Conservation (phyloP, 2,329 filamentous ascomycete genomes). For the Cephalotrichum gorgonifer region DNA sequence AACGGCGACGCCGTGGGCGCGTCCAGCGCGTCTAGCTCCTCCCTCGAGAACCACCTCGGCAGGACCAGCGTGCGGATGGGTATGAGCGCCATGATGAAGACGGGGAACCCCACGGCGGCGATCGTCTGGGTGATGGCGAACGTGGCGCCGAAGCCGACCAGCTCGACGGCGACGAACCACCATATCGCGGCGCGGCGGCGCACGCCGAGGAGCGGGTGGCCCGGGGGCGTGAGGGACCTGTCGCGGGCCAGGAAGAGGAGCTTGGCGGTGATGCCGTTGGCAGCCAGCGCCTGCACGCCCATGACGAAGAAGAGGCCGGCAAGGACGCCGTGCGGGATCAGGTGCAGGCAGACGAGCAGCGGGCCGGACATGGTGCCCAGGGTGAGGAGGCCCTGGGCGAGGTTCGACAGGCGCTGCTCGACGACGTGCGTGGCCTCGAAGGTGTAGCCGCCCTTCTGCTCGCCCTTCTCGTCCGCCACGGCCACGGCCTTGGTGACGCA, state of each 20-base stretch:
- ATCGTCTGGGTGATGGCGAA: conserved; percentile 79
- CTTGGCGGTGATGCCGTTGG: conserved; percentile 69
- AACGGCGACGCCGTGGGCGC: conserved; percentile 66
- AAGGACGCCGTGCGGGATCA: conserved; percentile 70
- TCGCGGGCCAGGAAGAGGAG: conserved; percentile 61
- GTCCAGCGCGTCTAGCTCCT: conserved; percentile 56
- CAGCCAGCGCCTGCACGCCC: conserved; percentile 68
- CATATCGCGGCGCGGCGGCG: conserved; percentile 57
- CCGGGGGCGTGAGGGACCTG: conserved; percentile 44
- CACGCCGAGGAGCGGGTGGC: conserved; percentile 50
- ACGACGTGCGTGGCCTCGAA: conserved; percentile 52
- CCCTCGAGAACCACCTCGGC: conserved; percentile 46
- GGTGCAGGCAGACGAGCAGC: conserved; percentile 60
- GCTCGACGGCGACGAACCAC: conserved; percentile 58
- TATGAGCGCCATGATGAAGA: conserved; percentile 61
- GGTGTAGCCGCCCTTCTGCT: conserved; percentile 44
- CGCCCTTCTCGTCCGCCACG: conserved; percentile 40
- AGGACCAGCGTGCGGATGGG: conserved; percentile 55
- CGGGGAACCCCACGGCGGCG: conserved; percentile 70
- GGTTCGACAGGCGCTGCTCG: conserved; percentile 70
- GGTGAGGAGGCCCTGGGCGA: conserved; percentile 67
- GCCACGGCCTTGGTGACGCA: conserved; percentile 55
- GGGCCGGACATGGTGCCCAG: conserved; percentile 71
- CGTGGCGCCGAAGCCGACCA: conserved; percentile 63
- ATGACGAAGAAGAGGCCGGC: conserved; percentile 79